Evolutionary conservation across 2,329 filamentous ascomycete genomes (phyloP).

Genomic region (Pestalotiopsis sp.): DNA sequence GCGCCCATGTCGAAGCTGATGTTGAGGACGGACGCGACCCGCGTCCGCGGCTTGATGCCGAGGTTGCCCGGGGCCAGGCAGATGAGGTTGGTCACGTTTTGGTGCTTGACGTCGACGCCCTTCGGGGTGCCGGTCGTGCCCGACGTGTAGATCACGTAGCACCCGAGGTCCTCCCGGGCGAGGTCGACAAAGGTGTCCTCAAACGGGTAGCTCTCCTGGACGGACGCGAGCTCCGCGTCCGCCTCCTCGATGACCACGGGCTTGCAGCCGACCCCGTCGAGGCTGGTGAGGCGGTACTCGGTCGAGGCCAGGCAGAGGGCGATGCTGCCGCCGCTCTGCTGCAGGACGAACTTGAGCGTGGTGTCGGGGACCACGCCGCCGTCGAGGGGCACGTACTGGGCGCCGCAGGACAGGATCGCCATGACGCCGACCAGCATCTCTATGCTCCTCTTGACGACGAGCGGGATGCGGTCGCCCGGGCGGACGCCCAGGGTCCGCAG

Average conservation of each 20-base stretch:
- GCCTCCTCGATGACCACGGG: conserved; percentile 14
- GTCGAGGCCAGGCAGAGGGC: conserved; percentile 50
- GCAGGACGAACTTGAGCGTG: conserved; percentile 51
- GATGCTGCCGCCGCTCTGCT: conserved; percentile 45
- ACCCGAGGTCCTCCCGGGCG: conserved; percentile 28
- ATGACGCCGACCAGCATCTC: conserved; percentile 61
- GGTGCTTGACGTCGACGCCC: conserved; percentile 59
- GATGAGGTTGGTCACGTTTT: conserved; percentile 56
- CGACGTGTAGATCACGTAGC: conserved; percentile 52
- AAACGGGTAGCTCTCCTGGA: conserved; percentile 13
- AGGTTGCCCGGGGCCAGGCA: conserved; percentile 53
- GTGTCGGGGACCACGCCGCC: conserved; percentile 53
- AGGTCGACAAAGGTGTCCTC: conserved; percentile 18
- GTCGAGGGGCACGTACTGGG: conserved; percentile 63
- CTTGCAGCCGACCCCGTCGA: conserved; percentile 32
- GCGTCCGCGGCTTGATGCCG: conserved; percentile 49
- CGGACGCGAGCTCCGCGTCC: conserved; percentile 18
- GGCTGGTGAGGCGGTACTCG: conserved; percentile 31
- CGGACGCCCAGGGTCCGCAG: conserved; percentile 41
- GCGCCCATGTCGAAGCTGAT: conserved; percentile 66
- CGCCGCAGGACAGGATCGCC: conserved; percentile 58
- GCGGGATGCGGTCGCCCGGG: conserved; percentile 50
- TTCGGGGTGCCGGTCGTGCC: conserved; percentile 61
- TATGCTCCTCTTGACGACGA: conserved; percentile 56
- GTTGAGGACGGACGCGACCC: conserved; percentile 58